phyloP scores from a whole-genome alignment of 305 asterid species.

The Fraxinus floribunda region DNA sequence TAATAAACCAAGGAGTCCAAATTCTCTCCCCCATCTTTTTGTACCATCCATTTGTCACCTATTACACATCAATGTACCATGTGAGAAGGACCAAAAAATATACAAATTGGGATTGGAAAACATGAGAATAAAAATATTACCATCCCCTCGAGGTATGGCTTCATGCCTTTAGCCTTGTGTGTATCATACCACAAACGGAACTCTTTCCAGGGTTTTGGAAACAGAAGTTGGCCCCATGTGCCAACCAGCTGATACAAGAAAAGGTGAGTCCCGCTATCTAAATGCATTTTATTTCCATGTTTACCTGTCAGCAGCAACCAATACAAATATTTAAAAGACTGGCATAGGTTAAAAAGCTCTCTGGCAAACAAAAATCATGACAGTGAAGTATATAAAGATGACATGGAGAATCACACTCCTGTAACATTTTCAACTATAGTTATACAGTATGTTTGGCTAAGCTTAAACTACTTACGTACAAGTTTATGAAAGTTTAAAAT shows the following conservation, averaged over 20 bases:
- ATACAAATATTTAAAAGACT: slow-evolving; percentile 11
- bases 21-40: slow-evolving; percentile 83
- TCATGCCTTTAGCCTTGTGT: slow-evolving; percentile 68
- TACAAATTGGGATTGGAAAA: slow-evolving; percentile 11
- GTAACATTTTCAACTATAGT: neutral
- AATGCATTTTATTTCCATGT: slow-evolving; percentile 75
- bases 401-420: neutral
- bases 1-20: slow-evolving; percentile 97
- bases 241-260: slow-evolving; percentile 91
- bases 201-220: slow-evolving; percentile 93
- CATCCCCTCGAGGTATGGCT: slow-evolving; percentile 87
- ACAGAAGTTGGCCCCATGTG: slow-evolving; percentile 95
- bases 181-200: slow-evolving; percentile 79
- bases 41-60: slow-evolving; percentile 96
- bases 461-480: neutral
- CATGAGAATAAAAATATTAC: slow-evolving; percentile 31
- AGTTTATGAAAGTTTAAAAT: neutral
- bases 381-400: neutral
- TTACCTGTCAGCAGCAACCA: slow-evolving; percentile 52
- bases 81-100: neutral
- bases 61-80: slow-evolving; percentile 15
- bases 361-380: neutral
- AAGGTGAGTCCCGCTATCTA: slow-evolving; percentile 50
- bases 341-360: neutral
- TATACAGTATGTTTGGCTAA: neutral